phyloP scores from a whole-genome alignment of 257 asterid genomes.

The Salvia hispanica region DNA sequence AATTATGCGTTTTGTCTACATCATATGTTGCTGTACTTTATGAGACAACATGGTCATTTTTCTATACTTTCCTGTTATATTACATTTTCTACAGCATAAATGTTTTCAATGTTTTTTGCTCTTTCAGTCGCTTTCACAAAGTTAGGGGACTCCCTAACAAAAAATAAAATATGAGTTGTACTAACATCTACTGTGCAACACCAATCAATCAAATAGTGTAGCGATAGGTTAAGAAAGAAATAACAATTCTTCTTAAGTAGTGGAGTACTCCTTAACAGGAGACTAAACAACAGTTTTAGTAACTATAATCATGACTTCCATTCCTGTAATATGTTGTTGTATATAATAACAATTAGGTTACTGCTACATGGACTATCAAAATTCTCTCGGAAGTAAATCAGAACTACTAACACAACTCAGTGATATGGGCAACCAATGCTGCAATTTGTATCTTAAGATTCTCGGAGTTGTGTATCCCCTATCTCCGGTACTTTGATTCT shows the following conservation, averaged over 20 bases:
- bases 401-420: not conserved
- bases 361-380: constrained; percentile 27
- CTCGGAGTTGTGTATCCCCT: constrained; percentile 21
- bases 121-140: too few species aligned
- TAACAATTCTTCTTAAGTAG: too few species aligned
- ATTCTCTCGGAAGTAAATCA: constrained; percentile 26
- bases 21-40: too few species aligned
- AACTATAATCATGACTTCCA: constrained; percentile 19
- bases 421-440: not conserved
- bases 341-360: constrained; percentile 20
- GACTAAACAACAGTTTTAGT: constrained; percentile 19
- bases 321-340: constrained; percentile 1
- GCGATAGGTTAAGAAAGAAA: not conserved
- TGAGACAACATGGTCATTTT: too few species aligned
- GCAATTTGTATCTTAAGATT: not conserved
- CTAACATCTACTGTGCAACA: too few species aligned
- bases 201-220: too few species aligned
- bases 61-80: too few species aligned
- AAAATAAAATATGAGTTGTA: too few species aligned
- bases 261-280: not conserved
- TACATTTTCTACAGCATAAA: too few species aligned
- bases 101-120: too few species aligned
- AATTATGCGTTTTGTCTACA: too few species aligned
- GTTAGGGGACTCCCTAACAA: too few species aligned
- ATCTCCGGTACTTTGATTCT: constrained; percentile 92